phyloP scores from a whole-genome alignment of 169 alveolate species.

The Cryptosporidium ryanae region DNA sequence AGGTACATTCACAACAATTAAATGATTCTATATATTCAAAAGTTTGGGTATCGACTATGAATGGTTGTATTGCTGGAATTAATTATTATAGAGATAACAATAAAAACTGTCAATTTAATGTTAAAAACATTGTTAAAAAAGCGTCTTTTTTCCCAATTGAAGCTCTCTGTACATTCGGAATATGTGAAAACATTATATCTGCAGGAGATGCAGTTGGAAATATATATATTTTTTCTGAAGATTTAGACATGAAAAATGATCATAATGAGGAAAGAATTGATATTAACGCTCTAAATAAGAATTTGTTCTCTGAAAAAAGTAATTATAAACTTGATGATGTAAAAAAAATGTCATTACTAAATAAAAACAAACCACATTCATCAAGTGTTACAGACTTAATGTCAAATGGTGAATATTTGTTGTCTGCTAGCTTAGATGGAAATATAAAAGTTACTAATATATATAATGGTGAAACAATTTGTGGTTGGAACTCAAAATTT shows the following conservation, averaged over 20 bases:
- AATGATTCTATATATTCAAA: constrained; percentile 57
- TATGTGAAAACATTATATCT: constrained; percentile 29
- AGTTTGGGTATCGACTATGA: constrained; percentile 70
- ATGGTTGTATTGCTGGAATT: constrained; percentile 36
- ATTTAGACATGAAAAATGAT: background rate
- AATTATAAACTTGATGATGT: too few species aligned
- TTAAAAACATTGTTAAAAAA: background rate
- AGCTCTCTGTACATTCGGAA: constrained; percentile 42
- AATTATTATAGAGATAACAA: constrained; percentile 1
- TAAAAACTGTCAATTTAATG: background rate
- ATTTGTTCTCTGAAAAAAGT: too few species aligned
- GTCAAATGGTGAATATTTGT: constrained; percentile 30
- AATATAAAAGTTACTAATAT: constrained; percentile 25
- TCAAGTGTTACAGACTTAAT: constrained; percentile 43
- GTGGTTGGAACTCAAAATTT: constrained; percentile 54
- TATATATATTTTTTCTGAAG: constrained; percentile 17
- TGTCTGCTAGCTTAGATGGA: constrained; percentile 71
- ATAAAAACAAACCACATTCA: constrained; percentile 12
- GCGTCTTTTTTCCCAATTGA: constrained; percentile 62
- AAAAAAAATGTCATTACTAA: too few species aligned
- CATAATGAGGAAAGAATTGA: background rate
- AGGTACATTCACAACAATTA: constrained; percentile 39
- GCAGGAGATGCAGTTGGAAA: constrained; percentile 61
- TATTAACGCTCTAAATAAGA: background rate
- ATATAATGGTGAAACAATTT: constrained; percentile 26